These are phyloP conservation scores for Aspergillus quadrilineatus DNA, from an alignment of 2,329 filamentous ascomycete species.

Conservation along the genomic window DNA sequence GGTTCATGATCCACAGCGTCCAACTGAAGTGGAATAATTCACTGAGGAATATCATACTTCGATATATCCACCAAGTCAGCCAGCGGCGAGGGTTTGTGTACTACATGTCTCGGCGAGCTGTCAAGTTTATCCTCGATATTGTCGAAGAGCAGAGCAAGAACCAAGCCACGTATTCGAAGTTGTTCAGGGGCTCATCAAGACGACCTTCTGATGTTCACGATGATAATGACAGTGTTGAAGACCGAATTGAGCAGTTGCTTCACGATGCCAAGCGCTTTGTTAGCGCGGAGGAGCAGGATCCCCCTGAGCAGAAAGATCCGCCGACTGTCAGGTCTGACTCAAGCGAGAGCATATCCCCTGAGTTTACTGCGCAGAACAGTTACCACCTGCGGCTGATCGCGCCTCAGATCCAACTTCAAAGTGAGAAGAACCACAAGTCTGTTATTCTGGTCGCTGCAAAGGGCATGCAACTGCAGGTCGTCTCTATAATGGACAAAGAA, in stretches of 20 bases:
- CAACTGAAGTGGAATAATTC: conserved; percentile 99
- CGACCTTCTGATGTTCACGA: conserved; percentile 41
- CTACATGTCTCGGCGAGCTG: conserved; percentile 90
- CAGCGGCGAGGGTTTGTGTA: conserved; percentile 96
- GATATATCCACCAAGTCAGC: conserved; percentile 96
- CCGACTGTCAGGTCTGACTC: conserved; percentile 45
- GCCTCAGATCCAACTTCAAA: conserved; percentile 96
- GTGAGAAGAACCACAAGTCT: conserved; percentile 95
- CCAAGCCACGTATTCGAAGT: conserved; percentile 49
- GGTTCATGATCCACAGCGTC: conserved; percentile 96
- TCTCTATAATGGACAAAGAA: conserved; percentile 97
- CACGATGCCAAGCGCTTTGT: conserved; percentile 82
- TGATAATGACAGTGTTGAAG: conserved; percentile 69
- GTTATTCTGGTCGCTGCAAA: conserved; percentile 97
- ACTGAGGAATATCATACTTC: conserved; percentile 89
- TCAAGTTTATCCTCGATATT: conserved; percentile 98
- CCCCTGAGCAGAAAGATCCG: conserved; percentile 44
- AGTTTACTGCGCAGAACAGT: conserved; percentile 87
- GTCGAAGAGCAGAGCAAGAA: conserved; percentile 88
- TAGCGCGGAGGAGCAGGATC: conserved; percentile 62
- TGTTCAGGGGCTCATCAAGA: conserved; percentile 29
- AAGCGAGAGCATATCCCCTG: conserved; percentile 74
- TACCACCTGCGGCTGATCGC: conserved; percentile 95
- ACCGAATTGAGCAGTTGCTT: conserved; percentile 81
- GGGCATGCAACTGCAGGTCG: conserved; percentile 95